Conservation (phyloP, 2,329 filamentous ascomycete genomes). For the Penicillium sp. region DNA sequence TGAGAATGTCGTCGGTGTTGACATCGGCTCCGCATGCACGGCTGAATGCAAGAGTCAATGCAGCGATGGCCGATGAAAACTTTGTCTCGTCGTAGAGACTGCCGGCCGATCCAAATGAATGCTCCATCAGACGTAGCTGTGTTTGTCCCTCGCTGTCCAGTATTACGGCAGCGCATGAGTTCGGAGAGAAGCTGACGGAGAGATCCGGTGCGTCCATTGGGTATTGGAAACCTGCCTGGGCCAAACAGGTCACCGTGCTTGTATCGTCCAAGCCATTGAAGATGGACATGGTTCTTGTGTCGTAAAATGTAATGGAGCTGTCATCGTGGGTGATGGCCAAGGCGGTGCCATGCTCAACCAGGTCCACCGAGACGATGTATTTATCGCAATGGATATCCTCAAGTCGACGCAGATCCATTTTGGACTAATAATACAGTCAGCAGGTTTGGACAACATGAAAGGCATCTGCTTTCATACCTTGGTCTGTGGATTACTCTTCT, state of each 20-base stretch:
- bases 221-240: conserved; percentile 77
- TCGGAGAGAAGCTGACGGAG: conserved; percentile 45
- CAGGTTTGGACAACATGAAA: not conserved
- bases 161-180: conserved; percentile 39
- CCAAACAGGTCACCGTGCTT: conserved; percentile 65
- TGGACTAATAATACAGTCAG: conserved; percentile 36
- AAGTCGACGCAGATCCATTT: conserved; percentile 59
- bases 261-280: conserved; percentile 64
- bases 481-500: conserved; percentile 55
- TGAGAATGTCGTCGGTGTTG: conserved; percentile 70
- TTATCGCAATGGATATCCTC: conserved; percentile 69
- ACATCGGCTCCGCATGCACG: conserved; percentile 48
- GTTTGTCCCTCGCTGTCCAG: conserved; percentile 41
- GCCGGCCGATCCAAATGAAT: conserved; percentile 39
- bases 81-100: conserved; percentile 42
- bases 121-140: conserved; percentile 40
- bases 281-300: conserved; percentile 69
- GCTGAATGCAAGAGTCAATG: conserved; percentile 55
- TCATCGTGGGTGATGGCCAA: conserved; percentile 75
- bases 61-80: conserved; percentile 57
- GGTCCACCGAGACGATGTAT: conserved; percentile 65
- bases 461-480: conserved; percentile 27
- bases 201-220: conserved; percentile 63
- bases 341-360: conserved; percentile 68
- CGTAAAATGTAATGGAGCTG: conserved; percentile 75